Percentiles rank a stretch among this genome's conserved stretches.
phyloP scores from a whole-genome alignment of 192 early-diverging fungal species.

The Rhizophagus sp. region DNA sequence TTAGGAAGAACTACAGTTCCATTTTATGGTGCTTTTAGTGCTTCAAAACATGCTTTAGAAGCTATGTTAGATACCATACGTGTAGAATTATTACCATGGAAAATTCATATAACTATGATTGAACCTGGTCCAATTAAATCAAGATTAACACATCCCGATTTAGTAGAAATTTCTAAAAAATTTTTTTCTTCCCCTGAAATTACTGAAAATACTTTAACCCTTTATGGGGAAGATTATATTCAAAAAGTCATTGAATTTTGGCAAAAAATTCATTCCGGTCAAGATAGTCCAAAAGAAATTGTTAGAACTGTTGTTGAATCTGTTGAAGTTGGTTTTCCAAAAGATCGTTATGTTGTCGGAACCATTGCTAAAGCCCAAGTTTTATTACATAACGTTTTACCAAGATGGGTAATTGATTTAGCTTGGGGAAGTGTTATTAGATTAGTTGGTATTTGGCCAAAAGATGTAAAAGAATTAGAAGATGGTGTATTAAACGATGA shows the following conservation, averaged over 20 bases:
- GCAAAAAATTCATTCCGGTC: conserved; percentile 21
- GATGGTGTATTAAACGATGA: conserved; percentile 1
- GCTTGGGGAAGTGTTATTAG: conserved; percentile 34
- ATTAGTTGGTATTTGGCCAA: conserved; percentile 31
- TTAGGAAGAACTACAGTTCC: conserved; percentile 43
- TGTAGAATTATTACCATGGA: conserved; percentile 47
- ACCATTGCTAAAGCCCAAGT: conserved; percentile 23
- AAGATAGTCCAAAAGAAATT: conserved; percentile 15
- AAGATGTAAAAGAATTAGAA: conserved; percentile 31
- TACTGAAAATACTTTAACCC: conserved; percentile 22
- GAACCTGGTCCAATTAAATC: conserved; percentile 32
- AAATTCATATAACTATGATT: conserved; percentile 47
- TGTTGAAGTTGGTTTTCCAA: conserved; percentile 31
- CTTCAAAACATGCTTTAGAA: conserved; percentile 49
- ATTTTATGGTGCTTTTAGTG: conserved; percentile 42
- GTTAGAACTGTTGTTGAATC: conserved; percentile 24
- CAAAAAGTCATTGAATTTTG: conserved; percentile 31
- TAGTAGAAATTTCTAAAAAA: conserved; percentile 21
- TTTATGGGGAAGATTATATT: conserved; percentile 30
- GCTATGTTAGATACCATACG: conserved; percentile 47
- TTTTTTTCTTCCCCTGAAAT: conserved; percentile 24
- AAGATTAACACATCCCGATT: background rate
- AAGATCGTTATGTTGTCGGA: conserved; percentile 32
- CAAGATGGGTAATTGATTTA: conserved; percentile 31
- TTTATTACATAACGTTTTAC: conserved; percentile 27